These are phyloP conservation scores for Talaromyces ruber DNA, from an alignment of 495 filamentous ascomycete species.

Conservation along the genomic window DNA sequence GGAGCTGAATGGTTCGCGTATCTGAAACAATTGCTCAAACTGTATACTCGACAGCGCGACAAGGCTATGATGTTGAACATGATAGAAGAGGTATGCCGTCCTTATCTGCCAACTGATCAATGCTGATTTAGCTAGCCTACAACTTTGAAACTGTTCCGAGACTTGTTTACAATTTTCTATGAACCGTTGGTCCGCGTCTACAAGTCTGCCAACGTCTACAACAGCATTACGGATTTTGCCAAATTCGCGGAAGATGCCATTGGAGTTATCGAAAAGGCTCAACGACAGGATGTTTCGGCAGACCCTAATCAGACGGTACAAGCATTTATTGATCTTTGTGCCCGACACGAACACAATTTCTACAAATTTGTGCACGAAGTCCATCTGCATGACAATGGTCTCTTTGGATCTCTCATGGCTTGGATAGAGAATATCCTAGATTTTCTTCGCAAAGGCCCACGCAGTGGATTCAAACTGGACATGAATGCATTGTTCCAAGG, in stretches of 20 bases:
- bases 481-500: slow-evolving; percentile 89
- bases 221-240: slow-evolving; percentile 91
- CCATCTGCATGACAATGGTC: slow-evolving; percentile 92
- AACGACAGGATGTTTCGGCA: slow-evolving; percentile 82
- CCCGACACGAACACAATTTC: slow-evolving; percentile 89
- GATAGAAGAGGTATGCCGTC: slow-evolving; percentile 61
- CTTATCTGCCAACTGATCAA: background rate
- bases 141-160: slow-evolving; percentile 86
- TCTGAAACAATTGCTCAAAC: slow-evolving; percentile 89
- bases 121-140: slow-evolving; percentile 43
- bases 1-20: slow-evolving; percentile 88
- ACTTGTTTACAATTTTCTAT: slow-evolving; percentile 98
- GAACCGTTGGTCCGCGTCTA: slow-evolving; percentile 94
- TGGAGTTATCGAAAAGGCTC: slow-evolving; percentile 75
- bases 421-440: slow-evolving; percentile 97
- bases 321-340: slow-evolving; percentile 93
- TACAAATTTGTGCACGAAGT: slow-evolving; percentile 99
- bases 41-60: slow-evolving; percentile 84
- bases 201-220: slow-evolving; percentile 98
- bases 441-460: slow-evolving; percentile 80
- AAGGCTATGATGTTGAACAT: slow-evolving; percentile 96
- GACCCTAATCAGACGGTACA: slow-evolving; percentile 99
- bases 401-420: slow-evolving; percentile 91
- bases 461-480: slow-evolving; percentile 63
- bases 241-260: slow-evolving; percentile 89